Percentiles rank a stretch among this genome's conserved stretches.
phyloP scores from a whole-genome alignment of 495 filamentous ascomycete genomes.

The Halenospora varia region DNA sequence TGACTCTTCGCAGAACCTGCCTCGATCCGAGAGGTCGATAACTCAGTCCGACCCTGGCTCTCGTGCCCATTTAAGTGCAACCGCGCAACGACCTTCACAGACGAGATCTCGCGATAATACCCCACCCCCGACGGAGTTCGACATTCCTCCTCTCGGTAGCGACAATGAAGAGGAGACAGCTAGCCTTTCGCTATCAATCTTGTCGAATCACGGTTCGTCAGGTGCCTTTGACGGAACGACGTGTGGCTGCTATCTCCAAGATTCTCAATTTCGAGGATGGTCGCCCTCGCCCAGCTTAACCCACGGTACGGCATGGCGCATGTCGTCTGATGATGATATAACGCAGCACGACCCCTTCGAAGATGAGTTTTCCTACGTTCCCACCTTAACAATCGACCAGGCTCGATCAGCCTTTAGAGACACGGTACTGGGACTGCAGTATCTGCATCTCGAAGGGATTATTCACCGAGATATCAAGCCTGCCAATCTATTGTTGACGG shows the following conservation, averaged over 20 bases:
- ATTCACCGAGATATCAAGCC: constrained; percentile 99
- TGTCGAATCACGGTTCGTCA: constrained; percentile 41
- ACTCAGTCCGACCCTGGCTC: constrained; percentile 37
- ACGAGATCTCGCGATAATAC: constrained; percentile 25
- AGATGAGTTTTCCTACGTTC: constrained; percentile 87
- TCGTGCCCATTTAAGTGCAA: constrained; percentile 37
- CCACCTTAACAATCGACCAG: constrained; percentile 77
- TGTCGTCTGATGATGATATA: constrained; percentile 52
- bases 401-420: constrained; percentile 88
- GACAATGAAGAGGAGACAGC: constrained; percentile 44
- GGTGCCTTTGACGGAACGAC: constrained; percentile 69
- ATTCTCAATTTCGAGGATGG: constrained; percentile 45
- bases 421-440: constrained; percentile 89
- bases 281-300: constrained; percentile 60
- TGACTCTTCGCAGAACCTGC: constrained; percentile 22
- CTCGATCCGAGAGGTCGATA: constrained; percentile 23
- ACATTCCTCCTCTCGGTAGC: constrained; percentile 31
- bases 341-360: constrained; percentile 54
- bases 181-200: constrained; percentile 30
- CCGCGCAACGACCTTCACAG: constrained; percentile 39
- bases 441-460: constrained; percentile 93
- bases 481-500: constrained; percentile 86
- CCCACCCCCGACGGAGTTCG: constrained; percentile 33
- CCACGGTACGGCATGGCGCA: constrained; percentile 57
- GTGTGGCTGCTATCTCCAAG: constrained; percentile 66